These are phyloP conservation scores for Cyberlindnera maritima DNA, from an alignment of 805 yeast genomes.

Conservation along the genomic window DNA sequence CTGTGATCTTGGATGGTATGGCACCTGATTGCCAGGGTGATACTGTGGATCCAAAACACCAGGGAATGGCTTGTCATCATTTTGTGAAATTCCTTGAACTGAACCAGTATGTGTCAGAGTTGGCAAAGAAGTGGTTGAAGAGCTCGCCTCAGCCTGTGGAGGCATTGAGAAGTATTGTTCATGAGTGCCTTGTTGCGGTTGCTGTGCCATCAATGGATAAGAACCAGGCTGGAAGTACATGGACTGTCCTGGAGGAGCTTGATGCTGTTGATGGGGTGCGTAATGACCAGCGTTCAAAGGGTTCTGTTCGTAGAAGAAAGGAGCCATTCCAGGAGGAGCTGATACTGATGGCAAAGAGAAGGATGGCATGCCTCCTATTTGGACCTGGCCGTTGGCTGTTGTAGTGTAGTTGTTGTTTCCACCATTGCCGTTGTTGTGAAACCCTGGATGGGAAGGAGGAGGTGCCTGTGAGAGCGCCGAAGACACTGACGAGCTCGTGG, in stretches of 20 bases:
- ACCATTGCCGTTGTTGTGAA: too few relatives aligned
- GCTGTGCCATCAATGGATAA: slow-evolving; percentile 1
- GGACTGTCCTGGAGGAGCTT: background rate
- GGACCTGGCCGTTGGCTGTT: background rate
- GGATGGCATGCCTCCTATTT: background rate
- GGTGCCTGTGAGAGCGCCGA: slow-evolving; percentile 3
- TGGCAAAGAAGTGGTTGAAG: background rate
- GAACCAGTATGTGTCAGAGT: background rate
- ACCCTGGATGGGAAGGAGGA: slow-evolving; percentile 1
- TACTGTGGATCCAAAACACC: slow-evolving; percentile 21
- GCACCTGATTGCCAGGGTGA: background rate
- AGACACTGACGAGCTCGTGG: slow-evolving; percentile 9
- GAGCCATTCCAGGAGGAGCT: background rate
- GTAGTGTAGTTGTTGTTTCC: slow-evolving; percentile 9
- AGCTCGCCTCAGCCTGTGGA: background rate
- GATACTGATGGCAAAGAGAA: slow-evolving; percentile 4
- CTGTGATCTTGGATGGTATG: slow-evolving; percentile 19
- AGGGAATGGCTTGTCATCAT: slow-evolving; percentile 26
- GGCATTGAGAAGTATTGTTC: background rate
- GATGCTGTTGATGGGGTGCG: slow-evolving; percentile 3
- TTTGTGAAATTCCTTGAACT: background rate
- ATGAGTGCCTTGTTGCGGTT: background rate
- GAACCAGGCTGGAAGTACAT: background rate
- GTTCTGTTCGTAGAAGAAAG: slow-evolving; percentile 13
- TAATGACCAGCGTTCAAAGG: background rate